Evolutionary conservation across 352 stramenopile species (phyloP).

Genomic region (Pythium rhizo-oryzae): DNA sequence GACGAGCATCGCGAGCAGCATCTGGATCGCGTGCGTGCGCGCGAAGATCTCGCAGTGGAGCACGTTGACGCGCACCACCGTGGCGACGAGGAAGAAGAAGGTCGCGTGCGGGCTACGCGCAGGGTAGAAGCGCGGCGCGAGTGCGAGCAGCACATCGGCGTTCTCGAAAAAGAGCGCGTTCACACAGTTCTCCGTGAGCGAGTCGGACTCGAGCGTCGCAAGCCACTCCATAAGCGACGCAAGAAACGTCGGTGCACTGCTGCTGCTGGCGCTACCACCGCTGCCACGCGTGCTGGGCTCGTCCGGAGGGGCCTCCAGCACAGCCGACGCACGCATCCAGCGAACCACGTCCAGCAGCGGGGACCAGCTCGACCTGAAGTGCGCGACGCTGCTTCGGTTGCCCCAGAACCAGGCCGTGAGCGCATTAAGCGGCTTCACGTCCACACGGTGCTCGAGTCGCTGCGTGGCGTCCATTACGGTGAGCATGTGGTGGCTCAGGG

Average conservation of each 20-base stretch:
- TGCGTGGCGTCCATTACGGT: constrained; percentile 17
- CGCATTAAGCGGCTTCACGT: constrained; percentile 29
- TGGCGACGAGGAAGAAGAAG: constrained; percentile 36
- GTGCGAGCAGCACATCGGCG: constrained; percentile 30
- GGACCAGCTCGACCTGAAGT: constrained; percentile 28
- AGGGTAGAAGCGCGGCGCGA: constrained; percentile 28
- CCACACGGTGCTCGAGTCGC: background rate
- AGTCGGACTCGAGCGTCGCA: constrained; percentile 31
- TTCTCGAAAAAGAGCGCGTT: constrained; percentile 40
- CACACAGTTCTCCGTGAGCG: constrained; percentile 38
- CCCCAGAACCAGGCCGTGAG: constrained; percentile 42
- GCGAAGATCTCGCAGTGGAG: constrained; percentile 36
- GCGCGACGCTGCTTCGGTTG: constrained; percentile 22
- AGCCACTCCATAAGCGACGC: constrained; percentile 36
- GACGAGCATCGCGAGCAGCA: constrained; percentile 24
- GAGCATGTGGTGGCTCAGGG: constrained; percentile 28
- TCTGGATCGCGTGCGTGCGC: constrained; percentile 26
- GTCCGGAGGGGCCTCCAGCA: background rate
- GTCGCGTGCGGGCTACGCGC: constrained; percentile 17
- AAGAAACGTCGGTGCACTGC: constrained; percentile 30
- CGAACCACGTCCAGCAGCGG: constrained; percentile 28
- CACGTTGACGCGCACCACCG: constrained; percentile 30
- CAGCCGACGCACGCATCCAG: constrained; percentile 16
- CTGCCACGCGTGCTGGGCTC: too few relatives aligned
- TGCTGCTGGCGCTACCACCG: too few relatives aligned